phyloP scores from a whole-genome alignment of 2,329 filamentous ascomycete species.

The Trichoderma endophyticum region DNA sequence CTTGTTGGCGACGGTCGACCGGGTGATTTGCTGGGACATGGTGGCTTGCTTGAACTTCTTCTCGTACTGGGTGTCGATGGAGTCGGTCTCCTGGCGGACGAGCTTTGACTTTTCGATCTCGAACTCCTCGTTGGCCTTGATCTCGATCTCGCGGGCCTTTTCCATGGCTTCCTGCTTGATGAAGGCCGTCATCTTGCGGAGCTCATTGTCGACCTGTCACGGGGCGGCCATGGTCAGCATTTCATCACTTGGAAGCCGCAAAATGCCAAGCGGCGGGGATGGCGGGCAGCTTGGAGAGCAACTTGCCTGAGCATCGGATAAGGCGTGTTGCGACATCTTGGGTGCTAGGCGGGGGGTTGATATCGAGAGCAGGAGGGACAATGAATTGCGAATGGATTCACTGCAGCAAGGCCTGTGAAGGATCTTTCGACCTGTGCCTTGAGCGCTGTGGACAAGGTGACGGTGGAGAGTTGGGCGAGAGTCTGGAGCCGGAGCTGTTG shows the following conservation, averaged over 20 bases:
- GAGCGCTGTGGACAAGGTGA: neutral
- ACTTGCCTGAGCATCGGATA: constrained; percentile 93
- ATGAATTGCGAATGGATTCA: neutral
- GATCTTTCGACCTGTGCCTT: neutral
- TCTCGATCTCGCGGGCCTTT: constrained; percentile 94
- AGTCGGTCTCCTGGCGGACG: constrained; percentile 87
- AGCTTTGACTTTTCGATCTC: constrained; percentile 99
- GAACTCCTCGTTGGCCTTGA: constrained; percentile 99
- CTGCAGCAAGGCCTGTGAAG: neutral
- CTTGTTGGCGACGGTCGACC: constrained; percentile 95
- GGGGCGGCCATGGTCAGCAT: neutral
- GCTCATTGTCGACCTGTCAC: constrained; percentile 85
- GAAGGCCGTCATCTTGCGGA: constrained; percentile 99
- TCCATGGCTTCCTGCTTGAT: constrained; percentile 98
- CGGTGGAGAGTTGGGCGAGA: neutral
- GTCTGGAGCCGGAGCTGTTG: neutral
- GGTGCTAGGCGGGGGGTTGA: constrained; percentile 24
- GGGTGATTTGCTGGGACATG: constrained; percentile 98
- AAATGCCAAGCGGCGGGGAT: constrained; percentile 17
- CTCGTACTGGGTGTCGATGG: constrained; percentile 90
- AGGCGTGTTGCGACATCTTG: constrained; percentile 92
- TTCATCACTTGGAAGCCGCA: constrained; percentile 18
- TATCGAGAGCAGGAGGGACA: neutral
- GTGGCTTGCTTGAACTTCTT: constrained; percentile 99
- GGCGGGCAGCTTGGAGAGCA: neutral